These are phyloP conservation scores for Pyronema omphalodes DNA, from an alignment of 495 filamentous ascomycete species.

Conservation along the genomic window DNA sequence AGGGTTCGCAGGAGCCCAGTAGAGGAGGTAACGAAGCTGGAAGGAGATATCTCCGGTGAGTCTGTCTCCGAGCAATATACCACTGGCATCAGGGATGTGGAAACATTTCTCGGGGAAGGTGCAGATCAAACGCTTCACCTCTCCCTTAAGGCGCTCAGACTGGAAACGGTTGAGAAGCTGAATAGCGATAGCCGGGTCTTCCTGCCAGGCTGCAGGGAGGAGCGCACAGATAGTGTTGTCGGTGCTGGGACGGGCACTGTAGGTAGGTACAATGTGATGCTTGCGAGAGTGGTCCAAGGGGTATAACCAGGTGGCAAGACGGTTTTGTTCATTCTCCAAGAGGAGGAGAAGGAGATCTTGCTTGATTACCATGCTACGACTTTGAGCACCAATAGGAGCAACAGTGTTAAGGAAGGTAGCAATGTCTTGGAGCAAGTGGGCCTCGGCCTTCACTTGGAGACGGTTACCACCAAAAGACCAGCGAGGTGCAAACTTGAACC, in stretches of 20 bases:
- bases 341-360: constrained; percentile 62
- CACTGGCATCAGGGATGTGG: constrained; percentile 57
- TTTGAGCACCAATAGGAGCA: constrained; percentile 37
- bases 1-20: constrained; percentile 86
- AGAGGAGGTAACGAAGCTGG: constrained; percentile 86
- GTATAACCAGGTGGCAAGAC: constrained; percentile 76
- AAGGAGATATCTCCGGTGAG: constrained; percentile 61
- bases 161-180: constrained; percentile 65
- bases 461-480: constrained; percentile 96
- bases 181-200: constrained; percentile 64
- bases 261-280: constrained; percentile 26
- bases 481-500: constrained; percentile 66
- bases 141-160: constrained; percentile 47
- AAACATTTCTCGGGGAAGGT: constrained; percentile 68
- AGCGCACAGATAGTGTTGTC: constrained; percentile 34
- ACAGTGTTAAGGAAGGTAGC: constrained; percentile 36
- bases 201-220: constrained; percentile 66
- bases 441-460: constrained; percentile 82
- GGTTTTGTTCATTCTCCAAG: constrained; percentile 65
- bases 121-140: constrained; percentile 60
- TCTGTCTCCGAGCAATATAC: constrained; percentile 56
- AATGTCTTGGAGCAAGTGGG: constrained; percentile 63
- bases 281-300: constrained; percentile 55
- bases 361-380: constrained; percentile 51
- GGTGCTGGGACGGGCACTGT: constrained; percentile 17